A percentile compares a stretch with the other conserved stretches of the same genome.
phyloP scores from a whole-genome alignment of 2,329 filamentous ascomycete genomes.

The Trichoderma cornu-damae region DNA sequence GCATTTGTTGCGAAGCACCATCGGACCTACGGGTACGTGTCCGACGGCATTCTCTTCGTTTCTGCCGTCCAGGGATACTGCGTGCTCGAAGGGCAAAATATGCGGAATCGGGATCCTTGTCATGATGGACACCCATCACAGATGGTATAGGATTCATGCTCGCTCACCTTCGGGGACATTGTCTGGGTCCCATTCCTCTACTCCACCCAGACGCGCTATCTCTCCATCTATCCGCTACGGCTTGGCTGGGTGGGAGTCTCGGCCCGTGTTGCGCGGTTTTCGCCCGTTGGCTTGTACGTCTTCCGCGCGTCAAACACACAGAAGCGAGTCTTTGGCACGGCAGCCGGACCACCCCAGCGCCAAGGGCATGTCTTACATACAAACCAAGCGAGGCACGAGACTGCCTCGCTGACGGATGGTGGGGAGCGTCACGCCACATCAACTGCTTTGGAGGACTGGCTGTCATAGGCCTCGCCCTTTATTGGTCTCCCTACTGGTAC shows the following conservation, averaged over 20 bases:
- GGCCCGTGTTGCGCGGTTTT: conserved; percentile 61
- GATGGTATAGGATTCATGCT: conserved; percentile 95
- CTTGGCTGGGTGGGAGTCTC: conserved; percentile 62
- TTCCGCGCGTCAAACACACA: conserved; percentile 86
- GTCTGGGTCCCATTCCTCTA: conserved; percentile 89
- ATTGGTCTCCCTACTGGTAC: conserved; percentile 78
- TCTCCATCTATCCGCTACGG: conserved; percentile 70
- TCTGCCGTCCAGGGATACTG: conserved; percentile 72
- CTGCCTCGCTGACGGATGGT: conserved; percentile 83
- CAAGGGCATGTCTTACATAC: conserved; percentile 71
- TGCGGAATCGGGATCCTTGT: conserved; percentile 82
- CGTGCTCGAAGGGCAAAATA: conserved; percentile 73
- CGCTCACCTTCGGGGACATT: conserved; percentile 80
- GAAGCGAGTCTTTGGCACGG: conserved; percentile 87
- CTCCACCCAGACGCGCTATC: conserved; percentile 73
- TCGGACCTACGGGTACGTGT: conserved; percentile 70
- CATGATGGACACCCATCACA: conserved; percentile 83
- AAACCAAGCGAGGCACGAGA: conserved; percentile 73
- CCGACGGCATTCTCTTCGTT: conserved; percentile 76
- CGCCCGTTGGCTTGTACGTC: conserved; percentile 67
- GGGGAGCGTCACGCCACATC: conserved; percentile 83
- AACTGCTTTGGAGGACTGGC: conserved; percentile 93
- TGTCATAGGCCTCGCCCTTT: conserved; percentile 83
- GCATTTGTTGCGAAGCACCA: conserved; percentile 84
- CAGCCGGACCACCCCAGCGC: conserved; percentile 74